Evolutionary conservation across 345 rosid species (phyloP).

Genomic region (Raphanus sativus): DNA sequence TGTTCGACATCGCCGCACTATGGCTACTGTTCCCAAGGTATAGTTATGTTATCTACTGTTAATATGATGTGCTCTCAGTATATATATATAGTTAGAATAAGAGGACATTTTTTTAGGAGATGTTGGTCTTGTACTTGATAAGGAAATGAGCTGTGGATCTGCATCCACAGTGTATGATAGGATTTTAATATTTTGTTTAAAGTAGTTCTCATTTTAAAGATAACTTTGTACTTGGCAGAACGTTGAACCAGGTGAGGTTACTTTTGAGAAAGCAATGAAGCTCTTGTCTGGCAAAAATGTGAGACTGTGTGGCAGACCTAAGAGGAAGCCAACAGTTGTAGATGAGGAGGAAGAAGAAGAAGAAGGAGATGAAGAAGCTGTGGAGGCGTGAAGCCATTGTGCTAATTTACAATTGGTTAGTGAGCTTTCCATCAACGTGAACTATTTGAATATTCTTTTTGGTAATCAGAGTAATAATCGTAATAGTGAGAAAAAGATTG

Average conservation of each 20-base stretch:
- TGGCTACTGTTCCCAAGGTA: constrained; percentile 94
- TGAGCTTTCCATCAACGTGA: constrained; percentile 16
- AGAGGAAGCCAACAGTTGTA: constrained; percentile 46
- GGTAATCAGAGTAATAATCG: constrained; percentile 32
- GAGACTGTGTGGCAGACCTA: constrained; percentile 69
- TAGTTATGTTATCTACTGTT: background rate
- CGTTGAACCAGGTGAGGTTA: constrained; percentile 55
- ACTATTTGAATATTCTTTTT: constrained; percentile 25
- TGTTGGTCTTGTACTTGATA: constrained; percentile 3
- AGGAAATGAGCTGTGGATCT: constrained; percentile 20
- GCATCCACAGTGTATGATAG: background rate
- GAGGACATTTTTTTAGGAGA: constrained; percentile 4
- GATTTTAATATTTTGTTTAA: background rate
- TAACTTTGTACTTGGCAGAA: constrained; percentile 53
- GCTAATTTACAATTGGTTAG: constrained; percentile 6
- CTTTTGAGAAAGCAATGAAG: constrained; percentile 73
- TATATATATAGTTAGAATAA: constrained; percentile 13
- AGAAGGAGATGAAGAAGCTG: constrained; percentile 33
- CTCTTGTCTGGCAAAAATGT: constrained; percentile 63
- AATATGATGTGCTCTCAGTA: constrained; percentile 1
- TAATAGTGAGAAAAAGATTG: background rate
- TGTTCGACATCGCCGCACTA: constrained; percentile 65
- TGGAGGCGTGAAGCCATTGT: constrained; percentile 9
- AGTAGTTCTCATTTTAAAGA: background rate
- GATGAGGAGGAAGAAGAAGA: constrained; percentile 25